Evolutionary conservation across 2,329 filamentous ascomycete species (phyloP), one percentile per base, ranked within the genome.

Genomic region (Colletotrichum ledebouriae): DNA sequence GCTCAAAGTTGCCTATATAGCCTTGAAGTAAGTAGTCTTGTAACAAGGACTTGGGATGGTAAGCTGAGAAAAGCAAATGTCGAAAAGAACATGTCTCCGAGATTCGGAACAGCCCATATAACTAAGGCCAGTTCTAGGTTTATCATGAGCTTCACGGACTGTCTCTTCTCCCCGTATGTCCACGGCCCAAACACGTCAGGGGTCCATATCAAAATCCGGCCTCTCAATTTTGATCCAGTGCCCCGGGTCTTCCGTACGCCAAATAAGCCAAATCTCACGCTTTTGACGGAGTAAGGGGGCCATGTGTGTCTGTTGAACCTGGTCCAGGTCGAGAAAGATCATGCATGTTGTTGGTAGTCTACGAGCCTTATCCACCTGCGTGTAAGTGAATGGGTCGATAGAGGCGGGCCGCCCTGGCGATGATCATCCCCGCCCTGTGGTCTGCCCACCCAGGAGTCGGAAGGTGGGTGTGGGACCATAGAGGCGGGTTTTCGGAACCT

Each of bases 131-230:
- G 33, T 17, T 68, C 65, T 49, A 63, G 60, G 44, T 50, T 65
- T 59, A 65, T 65, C 65, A 65, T 50, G 41, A 49, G 4, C n/a
- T 42, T 57, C 42, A 55, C 65, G 61, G 65, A 59, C 52, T 37
- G 17, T 52, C 33, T 47, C 37, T 59, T 42, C 60, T 59, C 47
- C 55, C 65, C 61, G 60, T 55, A 10, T 50, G 46, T 29, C 65
- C 41, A 64, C 39, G 47, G 22, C 34, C 34, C 53, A 56, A 56
- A 47, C 37, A 65, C 53, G 55, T 25, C 64, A 64, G 65, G 61
- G 61, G 61, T 65, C 65, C 60, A 68, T 68, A 61, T 68, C 46
- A 63, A 39, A 53, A 65, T 47, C 60, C 65, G 65, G 56, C 20
- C 53, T 41, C 20, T 55, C 55, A 64, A 39, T 15, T 59, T 65